Evolutionary conservation across 2,329 filamentous ascomycete genomes (phyloP), one percentile per base, ranked within the genome.

Genomic region (Aplosporella prunicola): DNA sequence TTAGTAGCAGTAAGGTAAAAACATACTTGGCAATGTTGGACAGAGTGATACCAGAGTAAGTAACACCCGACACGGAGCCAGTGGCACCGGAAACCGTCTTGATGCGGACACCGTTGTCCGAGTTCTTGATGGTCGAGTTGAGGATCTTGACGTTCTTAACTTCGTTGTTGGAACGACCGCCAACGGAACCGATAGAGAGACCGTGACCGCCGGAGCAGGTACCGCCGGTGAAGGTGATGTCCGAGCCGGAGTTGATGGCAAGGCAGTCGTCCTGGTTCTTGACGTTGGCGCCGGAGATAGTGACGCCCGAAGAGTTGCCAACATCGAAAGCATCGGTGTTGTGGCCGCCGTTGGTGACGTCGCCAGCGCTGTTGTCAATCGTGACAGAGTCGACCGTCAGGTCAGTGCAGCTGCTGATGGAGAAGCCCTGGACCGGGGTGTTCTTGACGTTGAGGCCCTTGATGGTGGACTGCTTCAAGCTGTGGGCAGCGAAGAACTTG

Each of bases 181-280:
- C 69, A 9, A 74, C 66, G 3, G 65, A 69, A 20, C 71, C 69
- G 45, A 76, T 71, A 25, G 67, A 70, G 6, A 76, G 54, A 31
- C 71, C 71, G 47, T 71, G 68, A 10, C 66, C 65, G 18, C 67
- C 65, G 4, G 58, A 56, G 47, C 66, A 70, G 14, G 58, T 52
- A 13, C 28, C 11, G 5, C n/a, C 20, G 9, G 18, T 18, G 14
- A 36, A 40, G 18, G 9, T 32, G 27, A 41, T 39, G 28, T 41
- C 29, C 9, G 55, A 62, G 35, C 69, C 69, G 3, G 66, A 70
- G 55, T 72, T 74, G 43, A 73, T 53, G 11, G 69, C 70, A 7
- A 73, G 51, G 45, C 70, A 74, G 48, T 74, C 70, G 43, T 74
- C 70, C 54, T 73, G 70, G 54, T 72, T 72, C 45, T 64, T 56